Base-by-base conservation (phyloP, 371 early-diverging fungal species). In the Blyttiomyces sp. region DNA sequence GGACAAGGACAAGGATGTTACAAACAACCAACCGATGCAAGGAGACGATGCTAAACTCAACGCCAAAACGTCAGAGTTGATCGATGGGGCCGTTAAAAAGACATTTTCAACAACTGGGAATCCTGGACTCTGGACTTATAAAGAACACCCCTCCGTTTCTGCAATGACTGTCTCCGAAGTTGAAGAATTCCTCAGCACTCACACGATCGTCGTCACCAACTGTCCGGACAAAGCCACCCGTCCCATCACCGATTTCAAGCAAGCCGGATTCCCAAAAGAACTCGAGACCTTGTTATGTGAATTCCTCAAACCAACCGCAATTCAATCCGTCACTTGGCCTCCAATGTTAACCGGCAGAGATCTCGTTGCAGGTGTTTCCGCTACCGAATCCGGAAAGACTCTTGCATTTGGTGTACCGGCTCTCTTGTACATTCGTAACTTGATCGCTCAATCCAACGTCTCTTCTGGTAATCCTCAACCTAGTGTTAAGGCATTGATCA, bases 291-390 rank as follows among this genome's bases (percentile, higher is more conserved):
- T 57, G 6, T 64, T 70, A 24, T 23, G 50, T 36, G 96, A 95
- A 21, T 98, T 93, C 73, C 86, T 83, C 28, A 91, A 92, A 44
- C 99, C 99, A 4, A 95, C 99, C 13, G 97, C 99, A 7, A 99
- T 99, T 68, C 88, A 88, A 66, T 74, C 77, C 17, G 78, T 80
- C 43, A 76, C 82, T 54, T 86, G 86, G 85, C 85, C 86, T 3
- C 75, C 78, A 45, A 68, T 84, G 4, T 70, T 86, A 34, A 54
- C 54, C 17, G 82, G 82, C 43, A 63, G 83, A 33, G 86, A 86
- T 64, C 62, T 87, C 68, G 80, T 89, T 28, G n/a, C n/a, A n/a
- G 89, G 87, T 33, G 83, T 89, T 56, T 86, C 86, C 3, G 75
- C 79, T 30, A 69, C 72, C 3, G 88, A 85, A 42, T 74, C 87